A percentile compares a stretch with the other conserved stretches of the same genome.
Evolutionary conservation across 495 filamentous ascomycete species (phyloP).

Genomic region (Collariella sp.): DNA sequence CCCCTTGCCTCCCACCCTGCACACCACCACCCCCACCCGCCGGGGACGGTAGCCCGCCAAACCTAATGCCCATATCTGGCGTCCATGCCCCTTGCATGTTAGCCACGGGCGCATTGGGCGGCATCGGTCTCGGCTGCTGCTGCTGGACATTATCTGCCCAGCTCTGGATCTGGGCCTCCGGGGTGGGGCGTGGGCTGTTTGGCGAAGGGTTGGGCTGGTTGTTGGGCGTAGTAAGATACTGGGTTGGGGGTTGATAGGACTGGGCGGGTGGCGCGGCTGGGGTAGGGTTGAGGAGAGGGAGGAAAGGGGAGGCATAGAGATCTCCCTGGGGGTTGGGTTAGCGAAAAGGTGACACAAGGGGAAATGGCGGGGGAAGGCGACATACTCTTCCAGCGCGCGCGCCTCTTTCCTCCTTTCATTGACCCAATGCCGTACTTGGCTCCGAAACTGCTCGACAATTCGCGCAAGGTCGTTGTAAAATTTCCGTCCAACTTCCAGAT

Average conservation of each 20-base stretch:
- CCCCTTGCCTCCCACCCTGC: slow-evolving; percentile 7
- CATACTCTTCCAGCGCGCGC: slow-evolving; percentile 62
- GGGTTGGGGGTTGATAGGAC: slow-evolving; percentile 13
- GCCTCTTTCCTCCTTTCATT: slow-evolving; percentile 75
- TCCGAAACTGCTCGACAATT: slow-evolving; percentile 65
- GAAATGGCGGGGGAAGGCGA: background rate
- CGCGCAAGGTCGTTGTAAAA: slow-evolving; percentile 95
- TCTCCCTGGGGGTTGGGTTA: slow-evolving; percentile 28
- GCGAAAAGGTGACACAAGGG: background rate
- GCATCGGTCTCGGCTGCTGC: slow-evolving; percentile 44
- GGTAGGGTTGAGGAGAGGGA: slow-evolving; percentile 32
- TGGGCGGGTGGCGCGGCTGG: slow-evolving; percentile 9
- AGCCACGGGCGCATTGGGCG: slow-evolving; percentile 28
- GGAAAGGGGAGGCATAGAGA: slow-evolving; percentile 42
- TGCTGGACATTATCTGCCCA: slow-evolving; percentile 43
- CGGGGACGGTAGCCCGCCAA: slow-evolving; percentile 28
- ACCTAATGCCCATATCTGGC: slow-evolving; percentile 72
- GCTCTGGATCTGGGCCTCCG: slow-evolving; percentile 42
- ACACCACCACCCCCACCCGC: background rate
- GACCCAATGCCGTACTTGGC: slow-evolving; percentile 69
- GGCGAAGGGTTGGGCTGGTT: slow-evolving; percentile 24
- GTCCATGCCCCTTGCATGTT: slow-evolving; percentile 56
- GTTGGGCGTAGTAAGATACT: slow-evolving; percentile 20
- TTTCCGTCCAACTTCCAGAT: slow-evolving; percentile 80
- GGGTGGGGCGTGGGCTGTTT: slow-evolving; percentile 22